Percentiles rank a stretch among this genome's conserved stretches.
Conservation (phyloP, 192 early-diverging fungal species). For the Backusella westeae region DNA sequence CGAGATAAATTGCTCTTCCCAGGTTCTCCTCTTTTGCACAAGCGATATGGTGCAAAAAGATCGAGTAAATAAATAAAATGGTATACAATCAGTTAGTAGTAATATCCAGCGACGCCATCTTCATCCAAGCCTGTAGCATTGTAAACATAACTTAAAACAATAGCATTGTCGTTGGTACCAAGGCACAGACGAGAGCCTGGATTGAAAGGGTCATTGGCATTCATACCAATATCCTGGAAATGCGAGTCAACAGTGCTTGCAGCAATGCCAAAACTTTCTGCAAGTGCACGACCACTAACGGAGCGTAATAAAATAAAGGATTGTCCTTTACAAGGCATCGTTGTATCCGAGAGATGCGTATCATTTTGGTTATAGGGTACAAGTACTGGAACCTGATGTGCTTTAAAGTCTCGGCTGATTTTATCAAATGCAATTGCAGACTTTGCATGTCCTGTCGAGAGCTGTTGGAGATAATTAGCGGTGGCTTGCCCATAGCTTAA, state of each 20-base stretch:
- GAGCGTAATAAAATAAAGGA: conserved; percentile 12
- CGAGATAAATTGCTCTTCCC: no score
- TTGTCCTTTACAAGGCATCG: conserved; percentile 10
- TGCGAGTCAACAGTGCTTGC: background rate
- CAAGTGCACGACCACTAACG: conserved; percentile 3
- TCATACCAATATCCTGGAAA: conserved; percentile 10
- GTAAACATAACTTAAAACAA: conserved; percentile 8
- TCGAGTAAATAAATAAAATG: background rate
- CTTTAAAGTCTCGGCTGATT: background rate
- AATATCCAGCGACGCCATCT: background rate
- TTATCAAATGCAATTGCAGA: conserved; percentile 7
- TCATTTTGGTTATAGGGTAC: background rate
- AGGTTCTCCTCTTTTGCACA: background rate
- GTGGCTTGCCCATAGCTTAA: conserved; percentile 17
- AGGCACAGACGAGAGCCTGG: conserved; percentile 19
- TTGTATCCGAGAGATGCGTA: background rate
- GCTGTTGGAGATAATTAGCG: conserved; percentile 14
- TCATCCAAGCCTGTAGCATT: background rate
- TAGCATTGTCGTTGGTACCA: background rate
- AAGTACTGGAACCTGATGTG: conserved; percentile 1
- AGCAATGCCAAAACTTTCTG: conserved; percentile 19
- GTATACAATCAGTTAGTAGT: background rate
- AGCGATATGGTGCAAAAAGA: background rate
- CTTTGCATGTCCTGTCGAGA: background rate
- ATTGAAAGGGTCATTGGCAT: conserved; percentile 3